Evolutionary conservation across 306 rosid species (phyloP), one percentile per base, ranked within the genome.

Genomic region (Castanea sativa): DNA sequence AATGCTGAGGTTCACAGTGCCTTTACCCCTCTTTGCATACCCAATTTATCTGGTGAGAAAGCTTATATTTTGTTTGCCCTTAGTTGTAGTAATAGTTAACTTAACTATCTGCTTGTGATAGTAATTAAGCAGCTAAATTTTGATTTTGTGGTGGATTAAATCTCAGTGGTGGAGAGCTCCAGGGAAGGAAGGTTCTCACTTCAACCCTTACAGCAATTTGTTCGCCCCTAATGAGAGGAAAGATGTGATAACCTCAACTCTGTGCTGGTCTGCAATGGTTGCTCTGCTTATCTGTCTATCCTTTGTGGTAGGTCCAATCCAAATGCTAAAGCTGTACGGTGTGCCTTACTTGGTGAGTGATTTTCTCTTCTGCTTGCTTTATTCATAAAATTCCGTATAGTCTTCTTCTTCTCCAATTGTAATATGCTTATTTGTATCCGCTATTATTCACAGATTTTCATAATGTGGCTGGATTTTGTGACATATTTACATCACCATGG

Each of bases 401-500:
- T 14, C 8, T 21, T 8, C 6, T 51, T 13, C 45, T 38, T 4
- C 0, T 57, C 8, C 14, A 41, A 18, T 69, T 27, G 6, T 73
- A 11, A 23, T 53, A 27, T 16, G 69, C 32, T 5, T 55, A 20
- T 55, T 78, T 41, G 6, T 41, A 14, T 21, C 25, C 57, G 16
- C 43, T 53, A 43, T 65, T 53, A 25, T 78, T 8, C 6, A 21
- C 84, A 95, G 99, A 80, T 91, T 58, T 95, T 90, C 61, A 43
- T 95, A 33, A 85, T 90, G 92, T 95, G 99, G 99, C 60, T 95
- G 83, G 99, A 95, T 75, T n/a, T 87, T 21, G 99, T 95, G 63
- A 95, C 99, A 0, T 95, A 95, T 27, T 83, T 95, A 90, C 99
- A 95, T 53, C 99, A 95, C 87, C 99, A 95, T 84, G 99, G 93